Base-by-base conservation (phyloP, 148 eudicot species). In the Beta vulgaris region DNA sequence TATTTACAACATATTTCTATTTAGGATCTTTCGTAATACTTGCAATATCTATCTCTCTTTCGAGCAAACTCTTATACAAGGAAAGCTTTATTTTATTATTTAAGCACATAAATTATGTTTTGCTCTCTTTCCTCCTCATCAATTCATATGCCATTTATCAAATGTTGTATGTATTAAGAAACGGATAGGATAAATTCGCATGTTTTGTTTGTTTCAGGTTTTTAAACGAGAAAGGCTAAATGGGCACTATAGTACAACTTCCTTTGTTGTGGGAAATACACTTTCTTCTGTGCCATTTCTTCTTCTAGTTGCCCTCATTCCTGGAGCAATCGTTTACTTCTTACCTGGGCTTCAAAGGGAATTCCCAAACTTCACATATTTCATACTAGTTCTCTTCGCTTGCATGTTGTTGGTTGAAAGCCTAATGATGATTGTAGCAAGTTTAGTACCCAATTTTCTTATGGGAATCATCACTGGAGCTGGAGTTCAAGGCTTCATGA, bases 401-500 rank as follows among this genome's bases (percentile, higher is more conserved):
- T 71, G 85, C 65, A 83, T 85, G 82, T n/a, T 85, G 35, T 26
- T 87, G 15, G 85, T 89, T 1, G 91, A 89, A 73, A 87, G 93
- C 81, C 74, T 84, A 26, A 89, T 87, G 91, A 89, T 89, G 93
- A 75, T 87, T 4, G 83, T 89, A 1, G 89, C 91, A 16, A 85
- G 87, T 54, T 21, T 85, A 2, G 86, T 90, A 2, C 86, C 93
- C 0, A 79, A 86, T 60, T 88, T 64, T 43, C 84, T 89, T 0
- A 86, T 82, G 76, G 91, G 93, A 1, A 87, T 90, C 37, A 83
- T 88, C 40, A 61, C 62, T 0, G 93, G 91, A 7, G 78, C 91
- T 0, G 91, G 90, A 36, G 80, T 90, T 7, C 91, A 86, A 35
- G 67, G 67, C 12, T 7, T 62, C 12, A 62, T 62, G 67, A 35